Base-by-base conservation (phyloP, 345 rosid genomes). In the Boechera stricta region DNA sequence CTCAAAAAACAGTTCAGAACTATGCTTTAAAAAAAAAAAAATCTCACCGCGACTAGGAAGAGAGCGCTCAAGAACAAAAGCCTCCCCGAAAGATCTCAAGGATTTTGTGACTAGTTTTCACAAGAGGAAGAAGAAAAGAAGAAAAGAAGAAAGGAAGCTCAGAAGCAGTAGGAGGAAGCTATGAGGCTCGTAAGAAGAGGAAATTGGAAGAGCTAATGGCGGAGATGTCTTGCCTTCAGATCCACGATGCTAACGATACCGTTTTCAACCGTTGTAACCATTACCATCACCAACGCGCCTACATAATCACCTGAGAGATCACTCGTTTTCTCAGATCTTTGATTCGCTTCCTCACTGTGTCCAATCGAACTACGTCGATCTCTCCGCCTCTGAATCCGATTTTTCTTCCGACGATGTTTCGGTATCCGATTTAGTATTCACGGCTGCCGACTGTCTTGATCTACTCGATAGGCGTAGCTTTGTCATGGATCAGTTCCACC, bases 91-190 rank as follows among this genome's bases (percentile, higher is more conserved):
- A 71, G 97, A 86, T 72, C 98, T 94, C 81, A 89, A 58, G 98
- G 95, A 94, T 81, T 94, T 77, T 57, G 94, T 94, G 60, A 77
- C 88, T 65, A 97, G 98, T n/a, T 94, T 94, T 85, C 98, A 90
- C 75, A 92, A 88, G 91, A 89, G 98, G 89, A 94, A 94, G 97
- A 94, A 92, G 86, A 94, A 92, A 94, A 94, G 97, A 94, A 92
- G 86, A 94, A 92, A 69, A 86, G 98, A 64, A 90, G 98, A 87
- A 94, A 94, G 82, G 96, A 85, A 82, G 98, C 94, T 0, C 62
- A 83, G 56, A 90, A 84, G 87, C 71, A 87, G 29, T 92, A 85
- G 64, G 97, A 88, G 64, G 98, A 87, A 77, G 85, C 72, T 2
- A 47, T 75, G 93, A 85, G 74, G 74, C 49, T 31, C 98, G 98